These are phyloP conservation scores for Dothideomycetes sp. DNA, from an alignment of 2,329 filamentous ascomycete species.

Conservation along the genomic window DNA sequence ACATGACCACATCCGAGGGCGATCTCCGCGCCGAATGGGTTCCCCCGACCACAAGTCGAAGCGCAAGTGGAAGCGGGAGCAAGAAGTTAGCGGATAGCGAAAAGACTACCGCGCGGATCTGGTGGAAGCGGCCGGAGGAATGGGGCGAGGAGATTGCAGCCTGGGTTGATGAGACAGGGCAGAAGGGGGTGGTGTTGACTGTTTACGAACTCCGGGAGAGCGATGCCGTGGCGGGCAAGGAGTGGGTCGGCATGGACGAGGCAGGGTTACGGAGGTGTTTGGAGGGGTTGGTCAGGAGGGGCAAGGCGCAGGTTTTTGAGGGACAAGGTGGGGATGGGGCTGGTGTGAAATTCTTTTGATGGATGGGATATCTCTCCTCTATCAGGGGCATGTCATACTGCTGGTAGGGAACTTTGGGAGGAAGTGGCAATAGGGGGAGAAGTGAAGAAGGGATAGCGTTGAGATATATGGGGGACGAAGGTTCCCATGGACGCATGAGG, in stretches of 20 bases:
- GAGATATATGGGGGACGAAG: not conserved
- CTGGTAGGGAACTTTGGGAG: not conserved
- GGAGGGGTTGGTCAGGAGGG: conserved; percentile 71
- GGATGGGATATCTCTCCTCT: no score
- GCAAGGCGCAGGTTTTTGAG: conserved; percentile 89
- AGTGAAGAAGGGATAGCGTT: not conserved
- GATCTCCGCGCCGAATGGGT: conserved; percentile 57
- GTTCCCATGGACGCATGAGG: no score
- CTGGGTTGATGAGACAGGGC: conserved; percentile 78
- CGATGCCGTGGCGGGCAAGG: conserved; percentile 55
- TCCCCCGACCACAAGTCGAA: conserved; percentile 3
- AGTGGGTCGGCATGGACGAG: conserved; percentile 51
- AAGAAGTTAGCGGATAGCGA: conserved; percentile 17
- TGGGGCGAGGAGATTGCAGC: conserved; percentile 71
- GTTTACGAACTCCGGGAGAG: conserved; percentile 85
- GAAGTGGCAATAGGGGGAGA: not conserved
- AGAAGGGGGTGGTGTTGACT: conserved; percentile 81
- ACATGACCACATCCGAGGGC: conserved; percentile 43
- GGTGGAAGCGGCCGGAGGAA: conserved; percentile 79
- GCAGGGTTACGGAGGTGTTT: conserved; percentile 72
- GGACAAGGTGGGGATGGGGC: conserved; percentile 59
- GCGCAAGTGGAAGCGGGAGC: conserved; percentile 14
- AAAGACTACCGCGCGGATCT: conserved; percentile 59
- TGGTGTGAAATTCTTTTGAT: conserved; percentile 93
- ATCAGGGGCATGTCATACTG: no score